Evolutionary conservation across 2,329 filamentous ascomycete genomes (phyloP).

Genomic region (Trichothecium roseum): DNA sequence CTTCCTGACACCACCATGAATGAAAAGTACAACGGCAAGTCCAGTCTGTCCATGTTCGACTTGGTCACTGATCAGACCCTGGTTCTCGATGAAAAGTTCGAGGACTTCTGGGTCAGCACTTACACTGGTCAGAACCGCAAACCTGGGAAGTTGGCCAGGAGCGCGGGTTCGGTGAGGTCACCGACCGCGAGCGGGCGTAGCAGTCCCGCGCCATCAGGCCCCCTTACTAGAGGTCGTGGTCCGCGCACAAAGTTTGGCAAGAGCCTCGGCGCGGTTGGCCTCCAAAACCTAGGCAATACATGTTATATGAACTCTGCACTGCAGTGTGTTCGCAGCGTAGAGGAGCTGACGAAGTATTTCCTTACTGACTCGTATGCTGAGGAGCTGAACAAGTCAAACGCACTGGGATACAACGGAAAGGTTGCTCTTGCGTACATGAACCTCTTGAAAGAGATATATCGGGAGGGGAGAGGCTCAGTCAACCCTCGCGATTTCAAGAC

Average conservation of each 20-base stretch:
- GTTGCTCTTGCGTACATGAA: conserved; percentile 78
- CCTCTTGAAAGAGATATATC: conserved; percentile 70
- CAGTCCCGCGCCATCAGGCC: conserved; percentile 51
- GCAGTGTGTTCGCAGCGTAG: conserved; percentile 86
- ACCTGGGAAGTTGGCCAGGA: background rate
- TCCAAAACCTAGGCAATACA: conserved; percentile 89
- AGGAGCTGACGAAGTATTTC: conserved; percentile 91
- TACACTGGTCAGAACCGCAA: conserved; percentile 20
- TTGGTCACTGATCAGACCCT: conserved; percentile 65
- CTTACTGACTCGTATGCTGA: conserved; percentile 60
- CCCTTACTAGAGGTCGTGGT: conserved; percentile 60
- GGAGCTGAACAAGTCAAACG: conserved; percentile 79
- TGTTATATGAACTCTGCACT: conserved; percentile 99
- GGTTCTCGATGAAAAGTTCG: conserved; percentile 72
- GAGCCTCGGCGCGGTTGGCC: conserved; percentile 65
- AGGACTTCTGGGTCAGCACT: conserved; percentile 47
- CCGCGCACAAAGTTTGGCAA: conserved; percentile 61
- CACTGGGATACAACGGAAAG: conserved; percentile 72
- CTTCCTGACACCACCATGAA: conserved; percentile 59
- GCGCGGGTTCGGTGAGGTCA: background rate
- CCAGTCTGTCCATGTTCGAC: conserved; percentile 54
- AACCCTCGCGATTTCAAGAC: conserved; percentile 74
- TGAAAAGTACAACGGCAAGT: conserved; percentile 65
- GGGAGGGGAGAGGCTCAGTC: conserved; percentile 57
- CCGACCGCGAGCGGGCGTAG: conserved; percentile 48